Conservation (phyloP, 306 rosid genomes). For the Adenanthera pavonina region DNA sequence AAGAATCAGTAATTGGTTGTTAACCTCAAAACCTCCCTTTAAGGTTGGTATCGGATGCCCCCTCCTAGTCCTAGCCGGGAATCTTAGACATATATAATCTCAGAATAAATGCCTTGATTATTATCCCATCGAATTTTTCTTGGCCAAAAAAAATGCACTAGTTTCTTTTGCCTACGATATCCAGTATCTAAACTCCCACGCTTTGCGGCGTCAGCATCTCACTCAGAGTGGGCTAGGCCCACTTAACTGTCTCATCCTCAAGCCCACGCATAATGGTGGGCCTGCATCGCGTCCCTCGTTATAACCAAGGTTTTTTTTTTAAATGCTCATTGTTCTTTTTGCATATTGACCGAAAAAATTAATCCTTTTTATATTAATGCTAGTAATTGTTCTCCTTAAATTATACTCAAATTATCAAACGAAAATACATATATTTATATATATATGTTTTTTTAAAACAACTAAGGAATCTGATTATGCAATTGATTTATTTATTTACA, state of each 20-base stretch:
- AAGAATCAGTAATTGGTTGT: neutral
- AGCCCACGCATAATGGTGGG: neutral
- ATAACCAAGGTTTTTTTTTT: neutral
- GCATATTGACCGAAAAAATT: neutral
- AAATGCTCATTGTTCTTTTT: neutral
- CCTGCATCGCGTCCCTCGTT: neutral
- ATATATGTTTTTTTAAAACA: neutral
- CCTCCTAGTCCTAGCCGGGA: conserved; percentile 31
- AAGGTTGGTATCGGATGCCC: conserved; percentile 44
- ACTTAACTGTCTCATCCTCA: neutral
- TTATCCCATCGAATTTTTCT: neutral
- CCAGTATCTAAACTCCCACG: neutral
- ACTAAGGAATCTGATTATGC: neutral
- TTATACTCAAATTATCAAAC: neutral
- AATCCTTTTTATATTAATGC: neutral
- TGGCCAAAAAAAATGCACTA: too few relatives aligned
- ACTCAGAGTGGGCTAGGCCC: neutral
- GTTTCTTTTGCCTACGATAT: neutral
- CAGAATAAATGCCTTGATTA: conserved; percentile 41
- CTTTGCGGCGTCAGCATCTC: neutral
- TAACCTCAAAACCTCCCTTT: conserved; percentile 13
- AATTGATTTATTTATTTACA: neutral
- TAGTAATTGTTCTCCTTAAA: neutral
- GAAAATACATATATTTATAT: neutral
- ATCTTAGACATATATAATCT: conserved; percentile 10